Base-by-base conservation (phyloP, 768 basidiomycete genomes). In the Infundibulicybe gibba region DNA sequence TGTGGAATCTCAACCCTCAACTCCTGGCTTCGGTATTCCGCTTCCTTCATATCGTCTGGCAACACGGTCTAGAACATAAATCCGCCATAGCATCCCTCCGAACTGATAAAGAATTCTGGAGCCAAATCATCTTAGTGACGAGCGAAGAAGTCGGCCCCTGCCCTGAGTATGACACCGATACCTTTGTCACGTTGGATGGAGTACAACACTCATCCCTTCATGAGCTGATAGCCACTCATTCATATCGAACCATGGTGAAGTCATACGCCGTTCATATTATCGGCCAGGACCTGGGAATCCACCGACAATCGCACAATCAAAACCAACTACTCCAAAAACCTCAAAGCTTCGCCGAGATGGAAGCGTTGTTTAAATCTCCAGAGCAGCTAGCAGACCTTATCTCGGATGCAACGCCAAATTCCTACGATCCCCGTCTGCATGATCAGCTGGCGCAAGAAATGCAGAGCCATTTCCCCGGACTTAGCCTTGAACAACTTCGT, bases 11-110 rank as follows among this genome's bases (percentile, higher is more conserved):
- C 21, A 89, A 90, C 50, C 90, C 93, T 0, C 76, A 84, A 15
- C 67, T 94, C 8, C 73, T 97, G 11, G 76, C 85, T 0, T 81
- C 84, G 10, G 76, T 90, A 15, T 65, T 95, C 41, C 73, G 79
- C 5, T 95, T 94, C 68, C 64, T 92, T 54, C 79, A 84, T 50
- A 72, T 82, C 19, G 80, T 88, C 14, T 89, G 90, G 91, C 78
- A 87, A 61, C 86, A 90, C 56, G 82, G 81, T 21, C 69, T 83
- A 52, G 85, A 94, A 58, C 86, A 92, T 60, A 81, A 77, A 46
- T 52, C 68, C 0, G 65, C 77, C 1, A 70, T 94, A 34, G 76
- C 81, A 6, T 54, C 69, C 5, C 62, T 85, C 6, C 79, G 85
- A 14, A 64, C 74, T 10, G 77, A 86, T 55, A 60, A 71, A 0